These are phyloP conservation scores for Madurella mycetomatis DNA, from an alignment of 2,329 filamentous ascomycete genomes.

Conservation along the genomic window DNA sequence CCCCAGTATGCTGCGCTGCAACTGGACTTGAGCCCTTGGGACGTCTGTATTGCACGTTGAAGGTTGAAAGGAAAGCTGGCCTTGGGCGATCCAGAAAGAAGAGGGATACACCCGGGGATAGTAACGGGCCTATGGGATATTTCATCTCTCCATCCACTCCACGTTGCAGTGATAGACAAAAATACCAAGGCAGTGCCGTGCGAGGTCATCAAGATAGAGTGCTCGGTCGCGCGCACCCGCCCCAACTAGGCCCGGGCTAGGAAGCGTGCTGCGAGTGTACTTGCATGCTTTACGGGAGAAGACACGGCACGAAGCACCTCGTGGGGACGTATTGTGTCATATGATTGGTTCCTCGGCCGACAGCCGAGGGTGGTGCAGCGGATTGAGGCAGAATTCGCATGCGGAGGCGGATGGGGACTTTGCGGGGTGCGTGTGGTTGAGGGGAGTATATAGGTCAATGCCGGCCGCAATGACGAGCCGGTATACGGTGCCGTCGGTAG, in stretches of 20 bases:
- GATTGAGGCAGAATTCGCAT: slow-evolving; percentile 8
- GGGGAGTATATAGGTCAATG: slow-evolving; percentile 12
- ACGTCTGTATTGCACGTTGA: not conserved
- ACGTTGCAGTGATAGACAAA: not conserved
- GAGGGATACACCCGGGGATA: not conserved
- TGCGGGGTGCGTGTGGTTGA: not conserved
- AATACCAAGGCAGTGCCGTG: not conserved
- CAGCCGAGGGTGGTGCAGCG: slow-evolving; percentile 2
- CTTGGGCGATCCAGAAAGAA: not conserved
- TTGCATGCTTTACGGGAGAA: not conserved
- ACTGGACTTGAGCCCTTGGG: no score
- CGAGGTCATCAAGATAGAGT: not conserved
- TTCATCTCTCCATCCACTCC: not conserved
- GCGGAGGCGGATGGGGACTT: not conserved
- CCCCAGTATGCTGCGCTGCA: no score
- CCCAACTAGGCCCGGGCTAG: not conserved
- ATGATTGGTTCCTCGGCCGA: slow-evolving; percentile 6
- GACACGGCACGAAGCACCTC: not conserved
- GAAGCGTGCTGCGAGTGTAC: not conserved
- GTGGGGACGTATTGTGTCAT: not conserved
- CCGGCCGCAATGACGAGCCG: not conserved
- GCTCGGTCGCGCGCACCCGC: not conserved
- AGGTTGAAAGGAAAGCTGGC: not conserved
- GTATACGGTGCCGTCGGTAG: not conserved
- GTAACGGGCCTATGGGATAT: not conserved